These are phyloP conservation scores for Suillus lakei DNA, from an alignment of 768 basidiomycete genomes.

Conservation along the genomic window DNA sequence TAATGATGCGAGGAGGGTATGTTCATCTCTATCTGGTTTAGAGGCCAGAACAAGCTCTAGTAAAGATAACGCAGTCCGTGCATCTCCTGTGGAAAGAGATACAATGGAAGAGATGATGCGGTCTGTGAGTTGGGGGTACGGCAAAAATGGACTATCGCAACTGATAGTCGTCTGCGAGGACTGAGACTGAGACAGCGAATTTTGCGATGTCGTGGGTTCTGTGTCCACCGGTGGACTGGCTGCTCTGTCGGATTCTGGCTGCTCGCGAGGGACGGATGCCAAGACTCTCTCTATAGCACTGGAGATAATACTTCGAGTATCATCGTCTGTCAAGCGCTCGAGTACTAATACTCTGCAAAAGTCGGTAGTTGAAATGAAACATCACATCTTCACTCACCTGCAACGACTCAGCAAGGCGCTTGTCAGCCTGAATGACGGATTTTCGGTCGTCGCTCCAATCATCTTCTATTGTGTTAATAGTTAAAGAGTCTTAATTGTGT, in stretches of 20 bases:
- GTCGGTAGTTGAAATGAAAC: slow-evolving; percentile 19
- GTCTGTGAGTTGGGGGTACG: slow-evolving; percentile 47
- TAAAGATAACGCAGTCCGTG: slow-evolving; percentile 76
- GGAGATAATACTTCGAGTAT: slow-evolving; percentile 61
- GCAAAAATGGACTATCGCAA: slow-evolving; percentile 21
- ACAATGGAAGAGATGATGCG: slow-evolving; percentile 54
- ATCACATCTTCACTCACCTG: slow-evolving; percentile 51
- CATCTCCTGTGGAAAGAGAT: slow-evolving; percentile 69
- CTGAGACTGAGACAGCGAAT: slow-evolving; percentile 16
- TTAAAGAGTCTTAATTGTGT: slow-evolving; percentile 5
- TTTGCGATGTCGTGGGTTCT: slow-evolving; percentile 22
- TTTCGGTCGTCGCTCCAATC: slow-evolving; percentile 88
- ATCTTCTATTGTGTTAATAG: slow-evolving; percentile 42
- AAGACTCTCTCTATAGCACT: slow-evolving; percentile 51
- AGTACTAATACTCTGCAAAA: slow-evolving; percentile 72
- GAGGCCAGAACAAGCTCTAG: slow-evolving; percentile 69
- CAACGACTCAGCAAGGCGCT: slow-evolving; percentile 76
- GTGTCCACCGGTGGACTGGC: slow-evolving; percentile 9
- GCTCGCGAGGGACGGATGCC: slow-evolving; percentile 14
- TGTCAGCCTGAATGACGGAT: slow-evolving; percentile 84
- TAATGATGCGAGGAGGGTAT: slow-evolving; percentile 57
- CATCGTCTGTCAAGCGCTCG: slow-evolving; percentile 65
- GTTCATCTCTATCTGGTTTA: slow-evolving; percentile 45
- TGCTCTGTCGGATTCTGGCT: not conserved
- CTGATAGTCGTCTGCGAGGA: slow-evolving; percentile 25